Evolutionary conservation across 768 basidiomycete genomes (phyloP).

Genomic region (Psilocybe cubensis): DNA sequence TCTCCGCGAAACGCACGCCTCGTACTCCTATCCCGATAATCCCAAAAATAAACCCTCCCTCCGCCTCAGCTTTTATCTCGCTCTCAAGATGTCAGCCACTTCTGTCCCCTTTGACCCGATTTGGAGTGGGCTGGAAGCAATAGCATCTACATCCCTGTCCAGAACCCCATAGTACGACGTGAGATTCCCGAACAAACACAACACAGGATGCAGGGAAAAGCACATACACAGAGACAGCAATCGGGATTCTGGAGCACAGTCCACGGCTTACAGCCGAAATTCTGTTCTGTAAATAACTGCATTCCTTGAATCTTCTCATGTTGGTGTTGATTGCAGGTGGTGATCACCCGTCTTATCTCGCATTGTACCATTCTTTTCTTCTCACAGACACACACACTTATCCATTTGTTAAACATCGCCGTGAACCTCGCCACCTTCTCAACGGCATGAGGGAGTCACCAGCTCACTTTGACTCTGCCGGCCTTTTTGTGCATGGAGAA

Average conservation of each 20-base stretch:
- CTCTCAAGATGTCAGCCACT: not conserved
- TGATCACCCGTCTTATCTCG: not conserved
- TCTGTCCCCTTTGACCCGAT: not conserved
- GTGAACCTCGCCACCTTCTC: not conserved
- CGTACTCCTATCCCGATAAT: not conserved
- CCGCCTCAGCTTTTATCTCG: not conserved
- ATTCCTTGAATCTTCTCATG: not conserved
- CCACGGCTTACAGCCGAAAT: not conserved
- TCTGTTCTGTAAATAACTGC: not conserved
- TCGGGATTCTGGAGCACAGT: too few relatives aligned
- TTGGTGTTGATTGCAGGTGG: not conserved
- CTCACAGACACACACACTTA: not conserved
- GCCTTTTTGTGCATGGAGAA: not conserved
- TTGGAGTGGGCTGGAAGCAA: too few relatives aligned
- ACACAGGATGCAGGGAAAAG: too few relatives aligned
- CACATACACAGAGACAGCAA: too few relatives aligned
- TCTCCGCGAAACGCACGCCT: not conserved
- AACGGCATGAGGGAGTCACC: too few relatives aligned
- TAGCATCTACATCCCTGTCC: not conserved
- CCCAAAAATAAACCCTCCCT: not conserved
- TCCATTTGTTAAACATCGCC: not conserved
- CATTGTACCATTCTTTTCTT: not conserved
- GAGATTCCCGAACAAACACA: not conserved
- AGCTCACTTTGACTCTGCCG: too few relatives aligned
- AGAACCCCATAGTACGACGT: not conserved